These are phyloP conservation scores for Amphicarpaea edgeworthii DNA, from an alignment of 306 rosid genomes.

Conservation along the genomic window DNA sequence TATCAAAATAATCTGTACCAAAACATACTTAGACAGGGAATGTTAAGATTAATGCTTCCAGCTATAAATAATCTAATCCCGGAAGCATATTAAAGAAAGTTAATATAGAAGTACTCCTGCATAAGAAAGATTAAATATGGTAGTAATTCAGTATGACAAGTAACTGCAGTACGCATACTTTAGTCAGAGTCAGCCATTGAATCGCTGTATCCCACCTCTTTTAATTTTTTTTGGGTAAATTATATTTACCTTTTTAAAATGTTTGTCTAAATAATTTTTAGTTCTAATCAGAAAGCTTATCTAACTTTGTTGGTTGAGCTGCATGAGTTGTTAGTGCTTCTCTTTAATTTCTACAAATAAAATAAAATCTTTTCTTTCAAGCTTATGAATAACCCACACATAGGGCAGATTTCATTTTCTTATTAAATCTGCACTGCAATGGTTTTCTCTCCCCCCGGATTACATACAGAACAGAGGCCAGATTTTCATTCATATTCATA, in stretches of 20 bases:
- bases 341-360: too few relatives aligned
- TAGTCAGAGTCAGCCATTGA: constrained; percentile 32
- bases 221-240: constrained; percentile 14
- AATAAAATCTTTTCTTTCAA: neutral
- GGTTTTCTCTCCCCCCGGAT: neutral
- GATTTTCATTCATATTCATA: constrained; percentile 40
- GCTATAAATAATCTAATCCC: constrained; percentile 28
- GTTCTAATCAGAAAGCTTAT: too few relatives aligned
- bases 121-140: constrained; percentile 29
- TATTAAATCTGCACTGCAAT: neutral
- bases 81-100: constrained; percentile 32
- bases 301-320: too few relatives aligned
- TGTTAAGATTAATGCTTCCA: constrained; percentile 32
- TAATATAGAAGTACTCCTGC: neutral
- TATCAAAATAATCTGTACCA: constrained; percentile 35
- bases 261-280: neutral
- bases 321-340: too few relatives aligned
- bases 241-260: constrained; percentile 4
- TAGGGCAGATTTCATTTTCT: neutral
- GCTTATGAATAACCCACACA: neutral
- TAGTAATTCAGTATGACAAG: constrained; percentile 40
- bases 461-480: neutral
- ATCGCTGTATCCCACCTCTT: constrained; percentile 54
- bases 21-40: constrained; percentile 41
- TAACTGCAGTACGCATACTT: constrained; percentile 4